Evolutionary conservation across 2,329 filamentous ascomycete genomes (phyloP).

Genomic region (Biscogniauxia mediterranea): DNA sequence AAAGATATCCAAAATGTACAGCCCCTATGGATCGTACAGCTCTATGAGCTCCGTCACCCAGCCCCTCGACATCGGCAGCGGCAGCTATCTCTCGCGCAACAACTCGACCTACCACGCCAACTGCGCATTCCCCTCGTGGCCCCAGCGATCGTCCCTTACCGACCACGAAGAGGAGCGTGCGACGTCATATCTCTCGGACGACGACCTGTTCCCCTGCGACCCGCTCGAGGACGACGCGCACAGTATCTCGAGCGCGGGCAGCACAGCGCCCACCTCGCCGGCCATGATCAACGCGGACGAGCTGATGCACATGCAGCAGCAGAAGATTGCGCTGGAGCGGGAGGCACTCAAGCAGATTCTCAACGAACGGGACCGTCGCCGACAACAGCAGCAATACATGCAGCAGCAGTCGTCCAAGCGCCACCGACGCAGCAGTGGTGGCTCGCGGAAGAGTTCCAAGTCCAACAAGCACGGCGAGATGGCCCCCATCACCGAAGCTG

Average conservation of each 20-base stretch:
- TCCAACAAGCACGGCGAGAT: conserved; percentile 51
- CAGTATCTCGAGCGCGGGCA: conserved; percentile 44
- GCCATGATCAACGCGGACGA: conserved; percentile 44
- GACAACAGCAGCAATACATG: conserved; percentile 36
- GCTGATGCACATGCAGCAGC: conserved; percentile 48
- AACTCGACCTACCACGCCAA: conserved; percentile 29
- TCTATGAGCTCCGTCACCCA: conserved; percentile 34
- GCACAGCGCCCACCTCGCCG: conserved; percentile 43
- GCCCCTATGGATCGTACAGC: conserved; percentile 37
- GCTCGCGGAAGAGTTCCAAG: conserved; percentile 31
- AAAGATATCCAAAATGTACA: conserved; percentile 27
- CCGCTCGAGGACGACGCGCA: conserved; percentile 49
- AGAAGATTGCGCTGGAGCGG: conserved; percentile 50
- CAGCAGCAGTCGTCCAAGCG: conserved; percentile 25
- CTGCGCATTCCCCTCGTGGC: conserved; percentile 45
- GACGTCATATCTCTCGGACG: conserved; percentile 60
- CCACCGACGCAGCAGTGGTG: conserved; percentile 26
- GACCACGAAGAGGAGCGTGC: conserved; percentile 38
- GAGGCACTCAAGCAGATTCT: conserved; percentile 51
- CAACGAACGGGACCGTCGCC: conserved; percentile 55
- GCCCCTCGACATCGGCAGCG: conserved; percentile 33
- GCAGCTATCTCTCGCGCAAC: conserved; percentile 30
- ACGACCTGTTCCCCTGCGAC: conserved; percentile 58
- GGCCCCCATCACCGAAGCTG: conserved; percentile 53
- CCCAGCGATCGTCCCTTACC: conserved; percentile 38